phyloP scores from a whole-genome alignment of 208 protist species.

The Naegleria lovaniensis region DNA sequence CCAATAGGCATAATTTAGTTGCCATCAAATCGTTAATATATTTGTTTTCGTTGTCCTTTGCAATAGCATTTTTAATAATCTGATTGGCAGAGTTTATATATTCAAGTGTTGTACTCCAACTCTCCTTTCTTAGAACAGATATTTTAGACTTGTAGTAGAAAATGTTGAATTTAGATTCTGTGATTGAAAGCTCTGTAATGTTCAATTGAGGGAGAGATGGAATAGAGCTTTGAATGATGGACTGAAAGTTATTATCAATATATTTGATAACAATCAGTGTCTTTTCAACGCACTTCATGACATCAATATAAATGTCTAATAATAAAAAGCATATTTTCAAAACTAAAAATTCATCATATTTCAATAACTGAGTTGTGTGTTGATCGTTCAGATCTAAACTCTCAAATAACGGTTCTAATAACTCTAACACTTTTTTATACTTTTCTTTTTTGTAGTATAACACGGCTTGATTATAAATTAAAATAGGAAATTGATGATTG shows the following conservation, averaged over 20 bases:
- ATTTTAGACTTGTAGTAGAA: neutral
- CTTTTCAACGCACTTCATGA: neutral
- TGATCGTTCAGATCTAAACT: neutral
- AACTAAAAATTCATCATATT: conserved; percentile 1
- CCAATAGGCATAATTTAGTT: neutral
- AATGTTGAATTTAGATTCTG: neutral
- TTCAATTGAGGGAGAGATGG: neutral
- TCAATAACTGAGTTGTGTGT: neutral
- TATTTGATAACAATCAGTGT: neutral
- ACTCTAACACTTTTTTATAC: neutral
- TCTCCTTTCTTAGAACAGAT: neutral
- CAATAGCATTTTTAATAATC: neutral
- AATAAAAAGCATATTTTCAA: neutral
- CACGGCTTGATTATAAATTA: neutral
- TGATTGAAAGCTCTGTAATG: neutral
- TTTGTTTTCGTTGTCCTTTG: neutral
- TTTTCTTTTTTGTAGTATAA: neutral
- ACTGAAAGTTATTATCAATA: neutral
- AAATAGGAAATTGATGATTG: neutral
- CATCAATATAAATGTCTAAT: neutral
- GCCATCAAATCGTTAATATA: neutral
- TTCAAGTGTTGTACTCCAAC: neutral
- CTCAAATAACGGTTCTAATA: neutral
- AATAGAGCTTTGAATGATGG: neutral
- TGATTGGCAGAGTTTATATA: neutral